A percentile compares a stretch with the other conserved stretches of the same genome.
Conservation (phyloP, 2,329 filamentous ascomycete genomes). For the Hypoxylon sp. region DNA sequence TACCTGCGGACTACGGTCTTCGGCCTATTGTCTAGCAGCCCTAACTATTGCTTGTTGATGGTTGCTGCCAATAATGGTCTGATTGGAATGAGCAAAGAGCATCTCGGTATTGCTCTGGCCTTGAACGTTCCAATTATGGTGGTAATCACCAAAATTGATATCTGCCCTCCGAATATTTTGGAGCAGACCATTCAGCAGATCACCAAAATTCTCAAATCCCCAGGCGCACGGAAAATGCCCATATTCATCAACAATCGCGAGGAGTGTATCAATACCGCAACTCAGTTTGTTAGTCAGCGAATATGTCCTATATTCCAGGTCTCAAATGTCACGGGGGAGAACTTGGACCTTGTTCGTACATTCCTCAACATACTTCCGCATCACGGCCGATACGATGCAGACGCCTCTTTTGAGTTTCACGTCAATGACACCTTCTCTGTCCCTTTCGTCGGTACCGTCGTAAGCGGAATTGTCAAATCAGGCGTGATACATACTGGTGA, state of each 20-base stretch:
- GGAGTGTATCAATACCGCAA: conserved; percentile 94
- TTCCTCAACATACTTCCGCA: conserved; percentile 97
- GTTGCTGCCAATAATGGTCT: conserved; percentile 98
- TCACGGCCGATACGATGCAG: conserved; percentile 90
- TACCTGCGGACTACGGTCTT: conserved; percentile 98
- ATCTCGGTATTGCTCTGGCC: conserved; percentile 92
- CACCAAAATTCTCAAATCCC: conserved; percentile 92
- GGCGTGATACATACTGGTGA: conserved; percentile 94
- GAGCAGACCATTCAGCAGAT: conserved; percentile 94
- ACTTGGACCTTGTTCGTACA: conserved; percentile 88
- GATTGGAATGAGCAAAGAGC: conserved; percentile 98
- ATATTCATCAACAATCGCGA: conserved; percentile 94
- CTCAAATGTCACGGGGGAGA: conserved; percentile 95
- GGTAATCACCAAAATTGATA: conserved; percentile 97
- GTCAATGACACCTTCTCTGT: conserved; percentile 99
- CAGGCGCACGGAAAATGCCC: conserved; percentile 93
- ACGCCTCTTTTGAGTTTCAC: conserved; percentile 92
- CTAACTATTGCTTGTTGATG: conserved; percentile 98
- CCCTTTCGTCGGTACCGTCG: conserved; percentile 95
- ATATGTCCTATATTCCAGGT: conserved; percentile 99
- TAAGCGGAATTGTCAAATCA: conserved; percentile 91
- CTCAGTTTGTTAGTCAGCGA: conserved; percentile 93
- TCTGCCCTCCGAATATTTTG: conserved; percentile 95
- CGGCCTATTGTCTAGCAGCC: conserved; percentile 91
- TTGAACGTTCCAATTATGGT: conserved; percentile 99